Evolutionary conservation across 768 basidiomycete genomes (phyloP).

Genomic region (Amylocystis lapponica): DNA sequence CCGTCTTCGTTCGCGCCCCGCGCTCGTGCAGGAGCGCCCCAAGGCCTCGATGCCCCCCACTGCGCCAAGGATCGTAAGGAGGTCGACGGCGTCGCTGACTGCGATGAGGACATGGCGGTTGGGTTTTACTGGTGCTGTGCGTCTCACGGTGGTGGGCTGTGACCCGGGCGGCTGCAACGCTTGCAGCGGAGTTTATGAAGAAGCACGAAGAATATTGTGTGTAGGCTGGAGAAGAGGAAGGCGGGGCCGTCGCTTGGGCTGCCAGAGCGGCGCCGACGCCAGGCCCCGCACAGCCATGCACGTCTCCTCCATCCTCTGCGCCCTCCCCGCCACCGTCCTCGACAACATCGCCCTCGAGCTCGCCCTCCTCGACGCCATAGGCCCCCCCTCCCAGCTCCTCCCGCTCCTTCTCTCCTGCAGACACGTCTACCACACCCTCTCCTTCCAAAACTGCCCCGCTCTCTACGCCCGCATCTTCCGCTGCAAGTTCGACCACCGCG

Average conservation of each 20-base stretch:
- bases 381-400: constrained; percentile 42
- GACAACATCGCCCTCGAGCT: constrained; percentile 47
- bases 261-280: no score
- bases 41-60: background rate
- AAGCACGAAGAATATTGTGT: no score
- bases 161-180: no score
- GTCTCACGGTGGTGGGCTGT: no score
- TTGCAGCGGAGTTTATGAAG: no score
- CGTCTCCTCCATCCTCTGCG: constrained; percentile 9
- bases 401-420: constrained; percentile 44
- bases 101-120: background rate
- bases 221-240: no score
- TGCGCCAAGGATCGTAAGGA: background rate
- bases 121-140: no score
- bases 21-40: background rate
- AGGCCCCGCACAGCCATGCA: background rate
- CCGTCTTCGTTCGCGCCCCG: constrained; percentile 2
- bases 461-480: constrained; percentile 54
- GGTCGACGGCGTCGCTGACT: background rate
- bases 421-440: constrained; percentile 33
- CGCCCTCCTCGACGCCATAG: constrained; percentile 34
- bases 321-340: constrained; percentile 40
- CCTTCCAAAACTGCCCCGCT: constrained; percentile 22
- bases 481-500: constrained; percentile 49
- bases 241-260: no score